phyloP scores from a whole-genome alignment of 1,139 yeast species.

The Yamadazyma blattariae region DNA sequence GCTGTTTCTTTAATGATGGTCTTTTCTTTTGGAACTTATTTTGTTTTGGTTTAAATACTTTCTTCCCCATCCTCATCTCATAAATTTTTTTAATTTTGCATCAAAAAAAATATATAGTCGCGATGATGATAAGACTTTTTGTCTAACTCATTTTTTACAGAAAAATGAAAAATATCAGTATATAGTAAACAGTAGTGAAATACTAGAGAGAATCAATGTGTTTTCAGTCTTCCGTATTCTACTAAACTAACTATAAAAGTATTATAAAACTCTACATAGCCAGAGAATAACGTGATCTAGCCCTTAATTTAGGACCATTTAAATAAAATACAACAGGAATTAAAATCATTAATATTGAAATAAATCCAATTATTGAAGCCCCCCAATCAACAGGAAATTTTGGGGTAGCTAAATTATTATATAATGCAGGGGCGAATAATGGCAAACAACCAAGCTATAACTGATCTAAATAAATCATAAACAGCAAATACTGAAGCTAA shows the following conservation, averaged over 20 bases:
- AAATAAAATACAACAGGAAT: conserved; percentile 48
- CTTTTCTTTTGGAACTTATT: background rate
- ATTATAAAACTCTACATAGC: too few species aligned
- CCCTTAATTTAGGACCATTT: conserved; percentile 49
- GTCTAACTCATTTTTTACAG: too few species aligned
- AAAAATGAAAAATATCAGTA: too few species aligned
- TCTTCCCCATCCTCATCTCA: conserved; percentile 6
- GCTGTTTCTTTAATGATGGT: conserved; percentile 1
- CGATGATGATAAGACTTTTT: too few species aligned
- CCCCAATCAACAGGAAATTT: conserved; percentile 61
- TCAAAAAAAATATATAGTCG: too few species aligned
- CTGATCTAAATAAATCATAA: conserved; percentile 50
- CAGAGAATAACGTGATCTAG: conserved; percentile 42
- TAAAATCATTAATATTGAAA: conserved; percentile 38
- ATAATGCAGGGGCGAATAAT: conserved; percentile 54
- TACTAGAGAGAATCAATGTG: too few species aligned
- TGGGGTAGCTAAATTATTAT: conserved; percentile 37
- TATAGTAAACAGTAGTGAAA: too few species aligned
- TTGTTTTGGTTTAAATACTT: conserved; percentile 1
- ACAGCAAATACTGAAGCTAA: conserved; percentile 62
- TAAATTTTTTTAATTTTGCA: conserved; percentile 4
- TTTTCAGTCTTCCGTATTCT: too few species aligned
- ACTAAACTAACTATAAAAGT: too few species aligned
- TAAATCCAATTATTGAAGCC: conserved; percentile 43
- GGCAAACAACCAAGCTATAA: conserved; percentile 63